These are phyloP conservation scores for Cryphonectria japonica DNA, from an alignment of 2,329 filamentous ascomycete genomes.

Conservation along the genomic window DNA sequence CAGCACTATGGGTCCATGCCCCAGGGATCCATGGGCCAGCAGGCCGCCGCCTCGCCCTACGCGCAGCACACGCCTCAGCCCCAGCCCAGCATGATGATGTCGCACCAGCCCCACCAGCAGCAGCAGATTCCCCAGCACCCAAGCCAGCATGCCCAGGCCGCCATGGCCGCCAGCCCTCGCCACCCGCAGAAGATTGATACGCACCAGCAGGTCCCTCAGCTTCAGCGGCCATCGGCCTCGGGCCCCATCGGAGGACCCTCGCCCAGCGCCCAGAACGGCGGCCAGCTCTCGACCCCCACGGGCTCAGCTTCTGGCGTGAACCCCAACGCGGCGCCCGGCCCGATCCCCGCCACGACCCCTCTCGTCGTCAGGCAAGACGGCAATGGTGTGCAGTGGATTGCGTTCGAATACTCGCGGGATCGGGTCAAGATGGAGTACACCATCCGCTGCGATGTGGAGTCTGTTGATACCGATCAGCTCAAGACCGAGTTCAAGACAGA, in stretches of 20 bases:
- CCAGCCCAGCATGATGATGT: conserved; percentile 70
- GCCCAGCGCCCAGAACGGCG: conserved; percentile 25
- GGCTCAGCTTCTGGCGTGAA: conserved; percentile 65
- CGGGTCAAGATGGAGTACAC: conserved; percentile 99
- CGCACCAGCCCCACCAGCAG: conserved; percentile 60
- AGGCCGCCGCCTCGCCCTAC: conserved; percentile 57
- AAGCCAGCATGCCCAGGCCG: conserved; percentile 58
- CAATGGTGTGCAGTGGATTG: conserved; percentile 98
- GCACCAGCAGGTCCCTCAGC: conserved; percentile 60
- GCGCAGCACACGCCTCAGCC: conserved; percentile 67
- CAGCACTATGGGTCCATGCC: conserved; percentile 68
- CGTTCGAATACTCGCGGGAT: conserved; percentile 96
- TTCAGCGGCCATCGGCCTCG: conserved; percentile 57
- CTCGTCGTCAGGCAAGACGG: conserved; percentile 92
- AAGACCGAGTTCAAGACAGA: conserved; percentile 92
- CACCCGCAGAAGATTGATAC: conserved; percentile 63
- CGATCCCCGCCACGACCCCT: conserved; percentile 94
- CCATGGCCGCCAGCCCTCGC: conserved; percentile 64
- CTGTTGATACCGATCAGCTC: conserved; percentile 86
- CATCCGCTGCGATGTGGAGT: conserved; percentile 96
- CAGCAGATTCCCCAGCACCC: conserved; percentile 60
- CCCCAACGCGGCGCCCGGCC: conserved; percentile 89
- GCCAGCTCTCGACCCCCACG: conserved; percentile 45
- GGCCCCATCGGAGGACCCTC: conserved; percentile 46
- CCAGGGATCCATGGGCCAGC: conserved; percentile 49